Conservation (phyloP, 345 rosid genomes). For the Pseudoturritis turrita region DNA sequence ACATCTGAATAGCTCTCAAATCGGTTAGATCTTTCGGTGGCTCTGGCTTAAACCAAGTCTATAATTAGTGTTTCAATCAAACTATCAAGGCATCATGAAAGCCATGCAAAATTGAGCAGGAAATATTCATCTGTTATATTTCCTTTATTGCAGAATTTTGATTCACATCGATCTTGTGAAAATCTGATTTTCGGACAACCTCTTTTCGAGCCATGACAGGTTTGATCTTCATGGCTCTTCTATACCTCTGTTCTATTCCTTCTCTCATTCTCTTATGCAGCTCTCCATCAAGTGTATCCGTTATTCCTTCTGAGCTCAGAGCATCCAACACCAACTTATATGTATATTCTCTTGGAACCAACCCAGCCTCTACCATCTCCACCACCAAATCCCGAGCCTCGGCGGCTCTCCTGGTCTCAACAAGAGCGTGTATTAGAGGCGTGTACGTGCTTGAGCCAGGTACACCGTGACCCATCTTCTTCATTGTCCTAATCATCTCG, state of each 20-base stretch:
- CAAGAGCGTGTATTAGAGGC: constrained; percentile 71
- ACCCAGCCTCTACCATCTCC: constrained; percentile 69
- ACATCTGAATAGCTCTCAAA: not conserved
- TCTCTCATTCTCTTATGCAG: constrained; percentile 45
- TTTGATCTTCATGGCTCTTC: constrained; percentile 54
- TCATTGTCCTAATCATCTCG: constrained; percentile 76
- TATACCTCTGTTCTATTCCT: constrained; percentile 50
- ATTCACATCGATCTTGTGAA: not conserved
- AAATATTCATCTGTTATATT: not conserved
- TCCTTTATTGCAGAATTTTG: not conserved
- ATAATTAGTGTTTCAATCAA: not conserved
- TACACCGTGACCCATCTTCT: constrained; percentile 57
- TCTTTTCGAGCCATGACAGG: constrained; percentile 38
- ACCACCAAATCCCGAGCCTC: constrained; percentile 63
- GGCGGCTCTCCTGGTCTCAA: constrained; percentile 54
- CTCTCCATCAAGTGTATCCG: constrained; percentile 32
- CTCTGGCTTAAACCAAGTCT: constrained; percentile 12
- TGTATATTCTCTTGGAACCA: constrained; percentile 75
- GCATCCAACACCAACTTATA: constrained; percentile 65
- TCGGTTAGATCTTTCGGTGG: constrained; percentile 44
- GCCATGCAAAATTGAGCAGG: not conserved
- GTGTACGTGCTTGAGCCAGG: constrained; percentile 67
- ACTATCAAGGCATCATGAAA: constrained; percentile 1
- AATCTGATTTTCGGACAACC: not conserved
- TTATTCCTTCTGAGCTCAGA: constrained; percentile 36